phyloP scores from a whole-genome alignment of 345 rosid genomes.

The Syzygium aromaticum region DNA sequence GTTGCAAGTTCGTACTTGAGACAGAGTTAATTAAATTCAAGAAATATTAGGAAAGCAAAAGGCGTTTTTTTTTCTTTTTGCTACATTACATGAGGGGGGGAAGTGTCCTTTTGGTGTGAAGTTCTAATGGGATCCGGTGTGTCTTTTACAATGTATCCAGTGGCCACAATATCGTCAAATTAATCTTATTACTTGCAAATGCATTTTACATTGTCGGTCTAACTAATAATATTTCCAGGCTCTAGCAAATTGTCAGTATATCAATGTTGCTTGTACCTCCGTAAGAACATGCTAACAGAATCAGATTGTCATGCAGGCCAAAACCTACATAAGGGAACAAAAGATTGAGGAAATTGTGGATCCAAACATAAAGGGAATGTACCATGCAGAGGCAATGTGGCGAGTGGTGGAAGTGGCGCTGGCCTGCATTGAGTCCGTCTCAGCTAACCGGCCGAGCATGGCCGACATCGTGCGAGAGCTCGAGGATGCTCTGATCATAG shows the following conservation, averaged over 20 bases:
- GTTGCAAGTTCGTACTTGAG: background rate
- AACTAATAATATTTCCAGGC: background rate
- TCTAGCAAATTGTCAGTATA: background rate
- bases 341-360: slow-evolving; percentile 68
- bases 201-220: background rate
- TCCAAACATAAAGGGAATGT: slow-evolving; percentile 51
- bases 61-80: background rate
- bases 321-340: slow-evolving; percentile 49
- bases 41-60: background rate
- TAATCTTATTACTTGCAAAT: background rate
- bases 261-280: background rate
- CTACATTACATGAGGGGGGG: background rate
- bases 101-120: background rate
- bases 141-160: background rate
- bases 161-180: background rate
- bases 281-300: slow-evolving; percentile 5
- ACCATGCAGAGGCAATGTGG: slow-evolving; percentile 78
- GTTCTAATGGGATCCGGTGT: background rate
- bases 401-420: slow-evolving; percentile 66
- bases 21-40: background rate
- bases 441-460: slow-evolving; percentile 55
- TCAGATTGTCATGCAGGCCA: slow-evolving; percentile 30
- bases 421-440: slow-evolving; percentile 56
- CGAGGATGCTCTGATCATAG: slow-evolving; percentile 65
- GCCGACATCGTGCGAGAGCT: slow-evolving; percentile 54